These are phyloP conservation scores for Penicillium sclerotigenum DNA, from an alignment of 2,329 filamentous ascomycete genomes.

Conservation along the genomic window DNA sequence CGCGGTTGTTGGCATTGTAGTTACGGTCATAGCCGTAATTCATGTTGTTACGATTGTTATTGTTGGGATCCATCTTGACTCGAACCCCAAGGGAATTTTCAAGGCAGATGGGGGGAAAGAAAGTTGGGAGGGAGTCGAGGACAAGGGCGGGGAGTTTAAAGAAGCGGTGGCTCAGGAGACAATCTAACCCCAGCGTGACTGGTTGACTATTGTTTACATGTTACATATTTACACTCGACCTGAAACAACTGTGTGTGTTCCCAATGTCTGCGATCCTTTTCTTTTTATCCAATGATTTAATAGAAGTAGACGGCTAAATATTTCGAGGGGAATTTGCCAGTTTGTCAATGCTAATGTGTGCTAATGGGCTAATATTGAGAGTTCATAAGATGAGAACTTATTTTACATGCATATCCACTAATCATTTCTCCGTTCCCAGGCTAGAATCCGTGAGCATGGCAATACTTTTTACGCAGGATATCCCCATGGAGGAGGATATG, in stretches of 20 bases:
- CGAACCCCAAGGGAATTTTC: slow-evolving; percentile 4
- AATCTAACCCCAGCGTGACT: slow-evolving; percentile 12
- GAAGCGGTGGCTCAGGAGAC: slow-evolving; percentile 32
- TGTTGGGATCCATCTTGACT: slow-evolving; percentile 51
- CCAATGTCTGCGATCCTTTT: not conserved
- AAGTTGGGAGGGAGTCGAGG: not conserved
- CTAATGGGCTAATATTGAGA: not conserved
- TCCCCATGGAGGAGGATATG: too few relatives aligned
- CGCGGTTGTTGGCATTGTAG: slow-evolving; percentile 63
- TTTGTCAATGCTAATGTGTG: not conserved
- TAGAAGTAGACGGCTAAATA: too few relatives aligned
- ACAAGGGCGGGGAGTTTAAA: slow-evolving; percentile 18
- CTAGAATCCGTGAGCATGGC: too few relatives aligned
- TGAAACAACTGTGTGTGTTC: not conserved
- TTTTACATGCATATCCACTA: not conserved
- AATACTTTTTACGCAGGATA: too few relatives aligned
- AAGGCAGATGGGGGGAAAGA: slow-evolving; percentile 11
- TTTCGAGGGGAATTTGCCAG: not conserved
- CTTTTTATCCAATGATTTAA: not conserved
- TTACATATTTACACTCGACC: not conserved
- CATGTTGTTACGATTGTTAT: slow-evolving; percentile 47
- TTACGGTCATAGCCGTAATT: slow-evolving; percentile 59
- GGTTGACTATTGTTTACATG: slow-evolving; percentile 4
- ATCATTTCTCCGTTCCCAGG: too few relatives aligned
- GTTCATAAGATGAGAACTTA: too few relatives aligned